These are phyloP conservation scores for Monosporozyma aerobia DNA, from an alignment of 805 yeast species.

Conservation along the genomic window DNA sequence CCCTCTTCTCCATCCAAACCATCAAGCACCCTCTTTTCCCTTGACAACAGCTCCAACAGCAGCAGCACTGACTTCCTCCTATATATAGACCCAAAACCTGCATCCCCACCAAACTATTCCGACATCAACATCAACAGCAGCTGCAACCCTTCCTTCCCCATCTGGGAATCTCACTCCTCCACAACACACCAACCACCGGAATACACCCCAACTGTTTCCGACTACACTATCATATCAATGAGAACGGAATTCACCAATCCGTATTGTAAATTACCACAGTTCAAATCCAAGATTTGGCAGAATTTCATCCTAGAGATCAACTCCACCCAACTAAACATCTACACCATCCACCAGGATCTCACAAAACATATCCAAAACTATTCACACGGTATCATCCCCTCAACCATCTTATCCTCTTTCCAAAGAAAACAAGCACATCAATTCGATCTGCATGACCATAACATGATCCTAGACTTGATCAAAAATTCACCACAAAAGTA, in stretches of 20 bases:
- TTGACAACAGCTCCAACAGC: background rate
- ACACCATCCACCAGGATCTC: slow-evolving; percentile 34
- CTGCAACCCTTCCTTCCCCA: slow-evolving; percentile 23
- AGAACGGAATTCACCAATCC: slow-evolving; percentile 76
- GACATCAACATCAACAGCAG: slow-evolving; percentile 18
- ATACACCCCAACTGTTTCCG: slow-evolving; percentile 59
- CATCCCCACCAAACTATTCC: slow-evolving; percentile 25
- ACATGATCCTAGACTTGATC: slow-evolving; percentile 15
- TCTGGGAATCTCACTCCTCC: slow-evolving; percentile 34
- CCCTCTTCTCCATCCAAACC: background rate
- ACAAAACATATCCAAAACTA: slow-evolving; percentile 25
- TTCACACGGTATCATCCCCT: slow-evolving; percentile 2
- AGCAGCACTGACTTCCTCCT: slow-evolving; percentile 12
- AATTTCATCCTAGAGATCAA: slow-evolving; percentile 62
- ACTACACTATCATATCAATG: slow-evolving; percentile 47
- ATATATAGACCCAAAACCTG: slow-evolving; percentile 34
- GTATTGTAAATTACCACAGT: slow-evolving; percentile 45
- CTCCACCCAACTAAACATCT: slow-evolving; percentile 76
- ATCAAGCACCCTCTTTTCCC: too few relatives aligned
- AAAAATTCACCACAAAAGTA: slow-evolving; percentile 14
- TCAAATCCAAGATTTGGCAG: slow-evolving; percentile 58
- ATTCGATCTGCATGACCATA: slow-evolving; percentile 17
- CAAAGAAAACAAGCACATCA: slow-evolving; percentile 13
- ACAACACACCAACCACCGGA: slow-evolving; percentile 38
- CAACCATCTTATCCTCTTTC: slow-evolving; percentile 1